Conservation (phyloP, 1,284 basidiomycete genomes). For the Rhodofomes roseus region DNA sequence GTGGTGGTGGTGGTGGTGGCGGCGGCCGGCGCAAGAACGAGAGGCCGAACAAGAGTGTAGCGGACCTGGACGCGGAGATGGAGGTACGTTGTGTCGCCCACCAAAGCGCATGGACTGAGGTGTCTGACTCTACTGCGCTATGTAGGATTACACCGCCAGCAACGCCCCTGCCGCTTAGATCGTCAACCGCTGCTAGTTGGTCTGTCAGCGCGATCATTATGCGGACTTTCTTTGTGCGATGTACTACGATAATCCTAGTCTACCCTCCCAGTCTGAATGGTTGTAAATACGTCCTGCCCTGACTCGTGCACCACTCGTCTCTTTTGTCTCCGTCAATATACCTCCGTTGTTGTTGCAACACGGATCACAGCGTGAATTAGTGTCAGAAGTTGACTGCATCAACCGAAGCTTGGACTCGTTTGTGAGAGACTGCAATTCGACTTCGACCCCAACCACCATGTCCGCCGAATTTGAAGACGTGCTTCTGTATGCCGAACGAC, state of each 20-base stretch:
- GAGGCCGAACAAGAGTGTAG: conserved; percentile 61
- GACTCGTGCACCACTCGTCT: neutral
- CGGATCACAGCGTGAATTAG: neutral
- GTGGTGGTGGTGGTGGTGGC: conserved; percentile 47
- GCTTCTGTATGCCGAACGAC: conserved; percentile 54
- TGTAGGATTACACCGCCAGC: conserved; percentile 67
- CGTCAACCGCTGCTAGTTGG: conserved; percentile 1
- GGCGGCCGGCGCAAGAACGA: conserved; percentile 67
- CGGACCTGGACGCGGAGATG: conserved; percentile 82
- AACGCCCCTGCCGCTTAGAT: conserved; percentile 28
- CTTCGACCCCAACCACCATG: conserved; percentile 10
- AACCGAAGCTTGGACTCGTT: neutral
- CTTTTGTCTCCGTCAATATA: conserved; percentile 6
- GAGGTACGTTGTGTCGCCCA: conserved; percentile 50
- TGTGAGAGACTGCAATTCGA: neutral
- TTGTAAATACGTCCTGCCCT: conserved; percentile 4
- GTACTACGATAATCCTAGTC: conserved; percentile 11
- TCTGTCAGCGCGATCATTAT: too few species aligned
- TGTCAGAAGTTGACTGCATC: neutral
- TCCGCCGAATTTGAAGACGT: conserved; percentile 8
- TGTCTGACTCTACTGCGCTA: neutral
- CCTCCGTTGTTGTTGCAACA: neutral
- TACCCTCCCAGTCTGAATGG: conserved; percentile 2
- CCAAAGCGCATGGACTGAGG: neutral
- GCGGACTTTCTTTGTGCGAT: conserved; percentile 6